Percentiles rank a stretch among this genome's conserved stretches.
These are phyloP conservation scores for Aspergillus sojae DNA, from an alignment of 2,329 filamentous ascomycete species.

Conservation along the genomic window DNA sequence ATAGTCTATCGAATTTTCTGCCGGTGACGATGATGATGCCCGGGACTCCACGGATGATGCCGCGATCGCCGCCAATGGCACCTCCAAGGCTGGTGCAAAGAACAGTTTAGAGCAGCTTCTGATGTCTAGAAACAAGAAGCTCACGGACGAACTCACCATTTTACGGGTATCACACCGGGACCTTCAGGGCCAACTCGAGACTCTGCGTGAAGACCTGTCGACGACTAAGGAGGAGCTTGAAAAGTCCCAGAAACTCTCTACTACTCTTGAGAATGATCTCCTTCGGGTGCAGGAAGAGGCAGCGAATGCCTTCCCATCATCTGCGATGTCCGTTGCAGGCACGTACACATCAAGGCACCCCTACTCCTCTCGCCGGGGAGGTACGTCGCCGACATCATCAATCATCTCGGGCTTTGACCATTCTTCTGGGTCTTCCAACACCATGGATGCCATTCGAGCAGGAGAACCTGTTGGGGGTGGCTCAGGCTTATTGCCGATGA, in stretches of 20 bases:
- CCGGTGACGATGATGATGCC: slow-evolving; percentile 72
- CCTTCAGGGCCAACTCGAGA: slow-evolving; percentile 76
- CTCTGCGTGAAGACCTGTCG: slow-evolving; percentile 80
- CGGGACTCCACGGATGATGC: slow-evolving; percentile 49
- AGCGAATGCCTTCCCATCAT: slow-evolving; percentile 77
- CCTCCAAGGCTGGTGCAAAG: slow-evolving; percentile 56
- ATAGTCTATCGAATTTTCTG: slow-evolving; percentile 90
- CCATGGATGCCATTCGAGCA: slow-evolving; percentile 61
- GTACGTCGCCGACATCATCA: slow-evolving; percentile 88
- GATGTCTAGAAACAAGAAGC: slow-evolving; percentile 91
- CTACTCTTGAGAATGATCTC: slow-evolving; percentile 89
- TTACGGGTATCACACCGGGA: slow-evolving; percentile 93
- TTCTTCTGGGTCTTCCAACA: slow-evolving; percentile 52
- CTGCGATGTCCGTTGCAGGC: slow-evolving; percentile 87
- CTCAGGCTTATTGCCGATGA: slow-evolving; percentile 93
- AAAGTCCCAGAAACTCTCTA: slow-evolving; percentile 78
- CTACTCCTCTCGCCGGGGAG: slow-evolving; percentile 69
- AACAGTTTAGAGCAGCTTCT: slow-evolving; percentile 83
- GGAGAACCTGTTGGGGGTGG: slow-evolving; percentile 73
- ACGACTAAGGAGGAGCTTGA: slow-evolving; percentile 84
- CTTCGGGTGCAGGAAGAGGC: slow-evolving; percentile 84
- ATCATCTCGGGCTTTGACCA: slow-evolving; percentile 97
- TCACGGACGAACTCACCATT: slow-evolving; percentile 89
- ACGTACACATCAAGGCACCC: slow-evolving; percentile 84
- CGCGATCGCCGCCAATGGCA: slow-evolving; percentile 48